A percentile compares a stretch with the other conserved stretches of the same genome.
These are phyloP conservation scores for Erodium moschatum DNA, from an alignment of 441 rosid species.

Conservation along the genomic window DNA sequence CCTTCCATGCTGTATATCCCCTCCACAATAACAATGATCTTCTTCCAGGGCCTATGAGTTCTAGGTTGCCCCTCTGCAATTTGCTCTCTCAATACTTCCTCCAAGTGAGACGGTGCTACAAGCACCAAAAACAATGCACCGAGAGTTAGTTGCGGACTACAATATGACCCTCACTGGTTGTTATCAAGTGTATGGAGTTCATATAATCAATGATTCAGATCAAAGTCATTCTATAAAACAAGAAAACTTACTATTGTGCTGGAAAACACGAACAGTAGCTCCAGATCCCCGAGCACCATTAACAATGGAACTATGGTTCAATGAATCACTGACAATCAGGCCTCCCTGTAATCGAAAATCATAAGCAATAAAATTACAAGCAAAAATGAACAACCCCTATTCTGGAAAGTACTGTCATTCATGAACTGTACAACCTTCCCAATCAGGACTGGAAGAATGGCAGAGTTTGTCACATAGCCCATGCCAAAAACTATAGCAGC, in stretches of 20 bases:
- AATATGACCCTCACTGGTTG: not conserved
- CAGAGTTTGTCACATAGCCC: slow-evolving; percentile 84
- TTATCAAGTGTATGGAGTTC: not conserved
- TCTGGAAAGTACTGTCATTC: not conserved
- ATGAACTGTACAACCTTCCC: slow-evolving; percentile 38
- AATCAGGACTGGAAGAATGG: slow-evolving; percentile 65
- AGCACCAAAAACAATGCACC: slow-evolving; percentile 9
- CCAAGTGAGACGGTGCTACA: slow-evolving; percentile 76
- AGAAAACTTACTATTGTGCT: slow-evolving; percentile 56
- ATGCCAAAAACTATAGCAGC: slow-evolving; percentile 75
- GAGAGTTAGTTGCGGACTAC: not conserved
- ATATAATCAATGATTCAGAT: not conserved
- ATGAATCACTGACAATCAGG: slow-evolving; percentile 72
- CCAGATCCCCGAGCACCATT: slow-evolving; percentile 93
- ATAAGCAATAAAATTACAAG: not conserved
- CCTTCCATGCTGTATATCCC: slow-evolving; percentile 96
- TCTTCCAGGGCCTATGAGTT: slow-evolving; percentile 90
- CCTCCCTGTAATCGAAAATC: slow-evolving; percentile 40
- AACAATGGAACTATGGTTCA: slow-evolving; percentile 78
- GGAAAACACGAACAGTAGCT: slow-evolving; percentile 73
- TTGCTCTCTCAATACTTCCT: slow-evolving; percentile 76
- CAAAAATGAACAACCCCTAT: not conserved
- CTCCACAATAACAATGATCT: slow-evolving; percentile 69
- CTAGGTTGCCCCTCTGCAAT: slow-evolving; percentile 83
- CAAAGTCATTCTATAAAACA: not conserved